Evolutionary conservation across 2,329 filamentous ascomycete genomes (phyloP).

Genomic region (Fusarium sp.): DNA sequence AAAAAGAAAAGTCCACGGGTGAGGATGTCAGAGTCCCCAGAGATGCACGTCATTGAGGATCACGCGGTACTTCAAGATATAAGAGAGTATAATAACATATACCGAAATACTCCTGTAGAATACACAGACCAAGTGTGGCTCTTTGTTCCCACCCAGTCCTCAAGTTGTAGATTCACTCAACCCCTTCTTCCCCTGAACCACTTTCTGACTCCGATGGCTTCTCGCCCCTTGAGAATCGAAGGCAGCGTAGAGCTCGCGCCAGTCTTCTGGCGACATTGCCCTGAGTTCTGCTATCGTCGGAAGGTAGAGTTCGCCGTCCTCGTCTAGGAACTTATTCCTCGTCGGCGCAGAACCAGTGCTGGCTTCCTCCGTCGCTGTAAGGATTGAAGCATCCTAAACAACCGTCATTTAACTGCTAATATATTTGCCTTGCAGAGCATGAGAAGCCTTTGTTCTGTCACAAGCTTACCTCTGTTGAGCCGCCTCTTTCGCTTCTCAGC

Average conservation of each 20-base stretch:
- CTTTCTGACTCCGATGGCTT: background rate
- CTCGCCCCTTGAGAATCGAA: background rate
- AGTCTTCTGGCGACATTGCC: background rate
- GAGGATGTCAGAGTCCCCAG: background rate
- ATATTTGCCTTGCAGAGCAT: background rate
- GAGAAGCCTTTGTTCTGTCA: background rate
- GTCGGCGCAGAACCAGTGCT: background rate
- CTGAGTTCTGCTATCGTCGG: background rate
- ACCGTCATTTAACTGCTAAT: background rate
- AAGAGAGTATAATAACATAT: background rate
- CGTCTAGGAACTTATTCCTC: background rate
- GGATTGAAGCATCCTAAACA: background rate
- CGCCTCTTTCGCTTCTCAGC: background rate
- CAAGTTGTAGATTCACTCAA: background rate
- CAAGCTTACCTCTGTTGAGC: background rate
- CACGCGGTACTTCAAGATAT: background rate
- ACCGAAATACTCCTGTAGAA: background rate
- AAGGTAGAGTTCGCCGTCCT: background rate
- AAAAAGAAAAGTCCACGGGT: background rate
- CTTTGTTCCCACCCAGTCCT: background rate
- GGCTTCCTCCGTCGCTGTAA: background rate
- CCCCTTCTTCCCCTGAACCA: background rate
- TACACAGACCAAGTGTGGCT: background rate
- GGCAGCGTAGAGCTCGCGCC: background rate
- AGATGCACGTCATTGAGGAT: background rate